phyloP scores from a whole-genome alignment of 2,329 filamentous ascomycete species.

The Talaromyces amestolkiae region DNA sequence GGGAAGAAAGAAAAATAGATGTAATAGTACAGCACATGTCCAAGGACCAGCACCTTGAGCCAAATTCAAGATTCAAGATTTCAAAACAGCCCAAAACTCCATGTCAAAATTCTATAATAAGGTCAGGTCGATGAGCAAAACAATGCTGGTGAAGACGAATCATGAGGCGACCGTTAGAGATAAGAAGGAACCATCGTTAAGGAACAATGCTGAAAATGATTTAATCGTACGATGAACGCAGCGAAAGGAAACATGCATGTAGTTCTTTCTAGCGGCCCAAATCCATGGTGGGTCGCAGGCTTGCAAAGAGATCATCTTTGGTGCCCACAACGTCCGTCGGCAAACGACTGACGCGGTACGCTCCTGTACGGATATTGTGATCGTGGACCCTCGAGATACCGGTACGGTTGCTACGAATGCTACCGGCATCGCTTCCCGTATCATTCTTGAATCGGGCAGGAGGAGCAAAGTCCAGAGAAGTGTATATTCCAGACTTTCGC shows the following conservation, averaged over 20 bases:
- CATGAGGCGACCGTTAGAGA: constrained; percentile 16
- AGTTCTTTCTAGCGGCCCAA: constrained; percentile 32
- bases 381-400: constrained; percentile 71
- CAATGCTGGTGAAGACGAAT: constrained; percentile 13
- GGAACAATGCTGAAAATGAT: constrained; percentile 11
- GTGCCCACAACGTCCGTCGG: constrained; percentile 81
- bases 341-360: constrained; percentile 81
- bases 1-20: background rate
- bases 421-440: constrained; percentile 46
- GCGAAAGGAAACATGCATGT: background rate
- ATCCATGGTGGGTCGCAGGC: constrained; percentile 58
- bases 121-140: constrained; percentile 11
- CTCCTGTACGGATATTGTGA: constrained; percentile 73
- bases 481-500: constrained; percentile 50
- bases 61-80: constrained; percentile 10
- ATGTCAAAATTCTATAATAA: constrained; percentile 11
- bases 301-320: constrained; percentile 61
- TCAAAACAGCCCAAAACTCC: constrained; percentile 2
- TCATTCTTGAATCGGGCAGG: constrained; percentile 49
- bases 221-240: background rate
- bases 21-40: constrained; percentile 14
- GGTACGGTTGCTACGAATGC: constrained; percentile 67
- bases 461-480: constrained; percentile 50
- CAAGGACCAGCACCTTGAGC: constrained; percentile 8
- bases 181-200: constrained; percentile 12